Evolutionary conservation across 495 filamentous ascomycete genomes (phyloP).

Genomic region (Rhypophila decipiens): DNA sequence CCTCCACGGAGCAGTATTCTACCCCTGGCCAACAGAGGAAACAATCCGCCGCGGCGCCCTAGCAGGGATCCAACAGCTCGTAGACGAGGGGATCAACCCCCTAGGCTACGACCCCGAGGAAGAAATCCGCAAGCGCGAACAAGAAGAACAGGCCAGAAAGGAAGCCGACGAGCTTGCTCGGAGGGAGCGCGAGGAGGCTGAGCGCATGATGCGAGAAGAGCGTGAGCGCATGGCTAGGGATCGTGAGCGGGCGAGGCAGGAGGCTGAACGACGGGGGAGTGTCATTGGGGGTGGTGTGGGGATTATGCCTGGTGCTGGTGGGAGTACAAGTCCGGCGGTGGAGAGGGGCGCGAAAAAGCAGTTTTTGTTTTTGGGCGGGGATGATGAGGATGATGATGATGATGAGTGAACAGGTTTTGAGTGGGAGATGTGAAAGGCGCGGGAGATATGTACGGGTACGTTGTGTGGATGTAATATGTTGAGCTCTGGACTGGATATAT

Average conservation of each 20-base stretch:
- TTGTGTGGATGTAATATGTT: too few relatives aligned
- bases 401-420: slow-evolving; percentile 16
- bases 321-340: slow-evolving; percentile 4
- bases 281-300: slow-evolving; percentile 20
- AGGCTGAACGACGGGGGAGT: slow-evolving; percentile 36
- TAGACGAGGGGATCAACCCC: slow-evolving; percentile 53
- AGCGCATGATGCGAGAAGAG: slow-evolving; percentile 29
- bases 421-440: too few relatives aligned
- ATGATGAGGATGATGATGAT: slow-evolving; percentile 50
- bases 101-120: slow-evolving; percentile 47
- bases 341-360: slow-evolving; percentile 37
- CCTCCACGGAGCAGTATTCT: slow-evolving; percentile 42
- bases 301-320: not conserved
- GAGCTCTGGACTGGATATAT: too few relatives aligned
- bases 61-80: slow-evolving; percentile 48
- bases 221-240: slow-evolving; percentile 26
- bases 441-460: too few relatives aligned
- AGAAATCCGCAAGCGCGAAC: slow-evolving; percentile 37
- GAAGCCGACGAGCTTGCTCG: slow-evolving; percentile 38
- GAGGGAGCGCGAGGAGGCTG: slow-evolving; percentile 37
- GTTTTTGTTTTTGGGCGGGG: slow-evolving; percentile 45
- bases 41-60: slow-evolving; percentile 58
- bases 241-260: slow-evolving; percentile 36
- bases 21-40: slow-evolving; percentile 64
- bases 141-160: slow-evolving; percentile 31